These are phyloP conservation scores for Dendrobium officinale DNA, from an alignment of 106 monocot genomes.

Conservation along the genomic window DNA sequence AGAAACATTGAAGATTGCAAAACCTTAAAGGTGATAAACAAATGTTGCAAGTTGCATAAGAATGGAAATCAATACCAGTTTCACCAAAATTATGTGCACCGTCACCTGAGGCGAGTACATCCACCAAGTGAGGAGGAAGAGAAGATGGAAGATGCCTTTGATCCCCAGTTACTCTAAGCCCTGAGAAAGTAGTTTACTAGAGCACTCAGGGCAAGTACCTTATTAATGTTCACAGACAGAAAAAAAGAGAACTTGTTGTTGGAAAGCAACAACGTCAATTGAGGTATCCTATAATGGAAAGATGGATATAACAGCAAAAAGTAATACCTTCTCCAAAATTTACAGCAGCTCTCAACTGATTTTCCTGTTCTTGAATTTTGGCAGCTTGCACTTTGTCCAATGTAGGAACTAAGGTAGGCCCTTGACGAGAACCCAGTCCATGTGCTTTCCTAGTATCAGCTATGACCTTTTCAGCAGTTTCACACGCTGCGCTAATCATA, in stretches of 20 bases:
- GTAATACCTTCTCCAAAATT: slow-evolving; percentile 88
- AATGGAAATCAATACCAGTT: slow-evolving; percentile 32
- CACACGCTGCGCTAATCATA: slow-evolving; percentile 83
- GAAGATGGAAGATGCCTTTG: slow-evolving; percentile 68
- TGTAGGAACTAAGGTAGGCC: slow-evolving; percentile 53
- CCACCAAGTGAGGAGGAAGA: slow-evolving; percentile 81
- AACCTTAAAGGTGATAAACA: background rate
- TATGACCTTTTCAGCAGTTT: slow-evolving; percentile 91
- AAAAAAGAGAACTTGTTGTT: background rate
- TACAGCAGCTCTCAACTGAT: slow-evolving; percentile 63
- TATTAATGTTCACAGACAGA: background rate
- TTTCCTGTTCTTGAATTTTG: slow-evolving; percentile 96
- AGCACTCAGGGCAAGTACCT: background rate
- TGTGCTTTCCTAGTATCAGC: slow-evolving; percentile 72
- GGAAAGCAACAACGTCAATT: slow-evolving; percentile 2
- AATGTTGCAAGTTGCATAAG: background rate
- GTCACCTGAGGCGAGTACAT: slow-evolving; percentile 60
- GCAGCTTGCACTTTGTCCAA: slow-evolving; percentile 86
- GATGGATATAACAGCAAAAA: slow-evolving; percentile 5
- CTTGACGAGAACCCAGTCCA: slow-evolving; percentile 85
- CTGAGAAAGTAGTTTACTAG: slow-evolving; percentile 23
- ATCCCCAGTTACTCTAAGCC: slow-evolving; percentile 61
- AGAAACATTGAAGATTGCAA: background rate
- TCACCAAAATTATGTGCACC: slow-evolving; percentile 52
- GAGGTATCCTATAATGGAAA: background rate